Evolutionary conservation across 139 green algal species (phyloP), one percentile per base, ranked within the genome.

Genomic region (Mesotaenium endlicherianum): DNA sequence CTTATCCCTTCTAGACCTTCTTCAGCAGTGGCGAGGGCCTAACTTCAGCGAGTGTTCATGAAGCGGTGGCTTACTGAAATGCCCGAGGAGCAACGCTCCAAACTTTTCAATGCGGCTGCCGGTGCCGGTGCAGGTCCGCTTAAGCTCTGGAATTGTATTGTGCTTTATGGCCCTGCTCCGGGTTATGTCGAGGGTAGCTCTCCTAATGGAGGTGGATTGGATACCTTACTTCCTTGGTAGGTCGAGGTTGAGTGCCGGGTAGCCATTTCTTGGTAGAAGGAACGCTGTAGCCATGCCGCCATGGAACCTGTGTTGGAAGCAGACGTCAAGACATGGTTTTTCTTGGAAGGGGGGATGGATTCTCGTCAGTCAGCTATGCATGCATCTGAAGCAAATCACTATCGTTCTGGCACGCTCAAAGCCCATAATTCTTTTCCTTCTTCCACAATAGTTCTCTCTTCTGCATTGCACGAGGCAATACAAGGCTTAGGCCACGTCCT

Each of bases 71-170:
- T 86, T 26, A 31, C 30, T 17, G 74, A 84, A 31, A 30, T 86
- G 5, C 70, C 80, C 8, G 80, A 86, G 31, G 71, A 86, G 69
- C 80, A 70, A 1, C 74, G 80, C 0, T 67, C 75, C 34, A 87
- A 86, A 53, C 36, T 86, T 58, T 85, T 87, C 81, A 87, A 70
- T 31, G 81, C 75, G 30, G 45, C 58, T 31, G 74, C 81, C 5
- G 81, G 81, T 20, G 81, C 81, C 31, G 75, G 74, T n/a, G 81
- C 81, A 87, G 81, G 81, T 87, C 20, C 57, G 34, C 70, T 20
- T 42, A 36, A 45, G 60, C 60, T 72, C 8, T 16, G 8, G 60
- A 8, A 72, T 42, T 72, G 50, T 26, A 64, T 64, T 64, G 26
- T 64, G 20, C 50, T 72, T 20, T 42, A 36, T 45, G 60, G 8